Percentiles rank a stretch among this genome's conserved stretches.
Conservation (phyloP, 352 stramenopile genomes). For the Hyaloperonospora brassicae region DNA sequence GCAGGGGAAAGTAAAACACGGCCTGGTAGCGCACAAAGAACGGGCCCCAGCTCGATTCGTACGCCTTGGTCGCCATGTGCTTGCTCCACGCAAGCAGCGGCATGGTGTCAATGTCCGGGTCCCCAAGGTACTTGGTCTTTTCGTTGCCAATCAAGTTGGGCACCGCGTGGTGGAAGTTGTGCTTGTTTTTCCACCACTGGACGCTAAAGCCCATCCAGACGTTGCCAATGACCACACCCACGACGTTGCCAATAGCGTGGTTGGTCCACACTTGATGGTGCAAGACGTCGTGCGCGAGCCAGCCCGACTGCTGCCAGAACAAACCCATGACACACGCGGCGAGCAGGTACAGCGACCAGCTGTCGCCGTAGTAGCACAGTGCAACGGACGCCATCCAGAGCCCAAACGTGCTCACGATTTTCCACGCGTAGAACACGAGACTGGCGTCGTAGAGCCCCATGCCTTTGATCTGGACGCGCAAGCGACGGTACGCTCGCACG, state of each 20-base stretch:
- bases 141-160: slow-evolving; percentile 93
- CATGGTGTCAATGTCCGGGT: slow-evolving; percentile 99
- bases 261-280: slow-evolving; percentile 97
- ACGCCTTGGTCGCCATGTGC: slow-evolving; percentile 88
- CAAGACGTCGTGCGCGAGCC: slow-evolving; percentile 95
- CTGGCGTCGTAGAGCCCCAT: slow-evolving; percentile 93
- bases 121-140: slow-evolving; percentile 76
- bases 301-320: slow-evolving; percentile 98
- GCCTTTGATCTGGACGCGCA: slow-evolving; percentile 90
- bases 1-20: slow-evolving; percentile 95
- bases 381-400: slow-evolving; percentile 82
- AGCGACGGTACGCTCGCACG: slow-evolving; percentile 92
- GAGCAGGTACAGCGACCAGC: slow-evolving; percentile 82
- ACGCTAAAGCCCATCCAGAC: slow-evolving; percentile 97
- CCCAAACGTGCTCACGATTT: slow-evolving; percentile 89
- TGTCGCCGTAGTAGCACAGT: slow-evolving; percentile 85
- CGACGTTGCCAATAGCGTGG: slow-evolving; percentile 88
- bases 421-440: slow-evolving; percentile 92
- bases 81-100: slow-evolving; percentile 95
- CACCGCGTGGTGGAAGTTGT: slow-evolving; percentile 98
- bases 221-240: slow-evolving; percentile 92
- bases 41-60: slow-evolving; percentile 69
- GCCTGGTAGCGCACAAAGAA: slow-evolving; percentile 92
- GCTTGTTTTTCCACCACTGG: slow-evolving; percentile 97
- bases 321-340: slow-evolving; percentile 90